Evolutionary conservation across 768 basidiomycete species (phyloP), one percentile per base, ranked within the genome.

Genomic region (Mycena maculata): DNA sequence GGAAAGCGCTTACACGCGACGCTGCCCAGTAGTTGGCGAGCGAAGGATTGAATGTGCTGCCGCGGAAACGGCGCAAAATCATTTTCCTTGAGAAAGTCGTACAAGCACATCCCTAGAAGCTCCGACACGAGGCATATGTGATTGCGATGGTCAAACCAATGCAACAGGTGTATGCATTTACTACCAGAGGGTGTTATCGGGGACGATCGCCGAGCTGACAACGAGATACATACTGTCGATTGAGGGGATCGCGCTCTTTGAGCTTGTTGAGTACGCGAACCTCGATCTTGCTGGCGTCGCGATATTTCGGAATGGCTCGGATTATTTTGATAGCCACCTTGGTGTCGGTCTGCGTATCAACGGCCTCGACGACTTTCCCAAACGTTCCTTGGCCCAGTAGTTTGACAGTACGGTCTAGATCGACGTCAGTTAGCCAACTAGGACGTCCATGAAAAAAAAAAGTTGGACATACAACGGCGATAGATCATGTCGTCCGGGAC

Each of bases 21-120:
- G 74, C 95, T 97, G 62, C 89, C 91, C 63, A 99, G 85, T 63
- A 99, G 84, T 78, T 98, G 96, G 68, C 86, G 87, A 56, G 96
- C 98, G 76, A 99, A 99, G 56, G 91, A 90, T 82, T 98, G 97
- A 54, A 99, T 99, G 77, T 99, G 98, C 64, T 90, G 87, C 67
- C 96, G 93, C 62, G 98, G 96, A 79, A 99, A 99, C 8, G 98
- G 95, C 38, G 92, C 89, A 80, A 98, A 99, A 61, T 92, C 90
- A 79, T 99, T 99, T 78, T 97, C 96, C 85, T 98, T 99, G 74
- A 99, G 85, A 78, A 99, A 99, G 77, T 99, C 98, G 76, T 98
- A 99, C 20, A 99, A 93, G 79, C 96, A 98, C 91, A 95, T 94
- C 67, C 96, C 96, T 56, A 99, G 85, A 25, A 99, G 86, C 76